A percentile compares a stretch with the other conserved stretches of the same genome.
Conservation (phyloP, 192 early-diverging fungal genomes). For the Backusella luteola region DNA sequence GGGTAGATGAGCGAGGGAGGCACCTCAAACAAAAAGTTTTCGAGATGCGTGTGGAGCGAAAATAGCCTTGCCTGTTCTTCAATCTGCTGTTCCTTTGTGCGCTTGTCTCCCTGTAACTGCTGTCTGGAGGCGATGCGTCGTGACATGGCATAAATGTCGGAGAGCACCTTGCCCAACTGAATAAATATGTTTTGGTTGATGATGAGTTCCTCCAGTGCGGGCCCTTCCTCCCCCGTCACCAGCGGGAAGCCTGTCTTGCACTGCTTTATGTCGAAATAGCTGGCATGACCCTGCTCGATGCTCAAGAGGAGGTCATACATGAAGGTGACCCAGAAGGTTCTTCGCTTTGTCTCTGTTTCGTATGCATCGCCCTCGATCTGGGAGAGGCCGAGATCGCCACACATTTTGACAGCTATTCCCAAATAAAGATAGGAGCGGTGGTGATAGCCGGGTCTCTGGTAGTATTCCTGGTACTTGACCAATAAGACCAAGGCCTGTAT, state of each 20-base stretch:
- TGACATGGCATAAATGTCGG: slow-evolving; percentile 25
- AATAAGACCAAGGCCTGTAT: slow-evolving; percentile 52
- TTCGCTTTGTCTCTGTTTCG: slow-evolving; percentile 25
- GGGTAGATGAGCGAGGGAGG: slow-evolving; percentile 30
- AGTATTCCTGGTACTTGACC: slow-evolving; percentile 53
- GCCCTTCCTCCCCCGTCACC: slow-evolving; percentile 25
- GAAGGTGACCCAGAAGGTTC: slow-evolving; percentile 32
- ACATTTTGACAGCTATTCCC: slow-evolving; percentile 29
- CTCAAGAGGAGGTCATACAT: slow-evolving; percentile 38
- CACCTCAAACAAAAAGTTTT: slow-evolving; percentile 34
- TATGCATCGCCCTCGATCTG: slow-evolving; percentile 5
- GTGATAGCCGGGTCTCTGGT: slow-evolving; percentile 44
- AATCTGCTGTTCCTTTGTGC: slow-evolving; percentile 20
- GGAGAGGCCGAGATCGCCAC: slow-evolving; percentile 24
- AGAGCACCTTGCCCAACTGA: slow-evolving; percentile 24
- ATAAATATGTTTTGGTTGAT: slow-evolving; percentile 35
- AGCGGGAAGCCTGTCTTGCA: slow-evolving; percentile 27
- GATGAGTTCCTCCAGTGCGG: slow-evolving; percentile 25
- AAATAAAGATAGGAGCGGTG: slow-evolving; percentile 50
- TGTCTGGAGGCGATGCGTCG: slow-evolving; percentile 18
- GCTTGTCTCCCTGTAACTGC: slow-evolving; percentile 12
- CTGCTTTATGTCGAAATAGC: slow-evolving; percentile 9
- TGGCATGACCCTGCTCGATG: slow-evolving; percentile 30
- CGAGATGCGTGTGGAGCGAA: slow-evolving; percentile 30
- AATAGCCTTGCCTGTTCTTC: slow-evolving; percentile 35